Conservation (phyloP, 176 grass and related monocot species). For the Carex cristatella region DNA sequence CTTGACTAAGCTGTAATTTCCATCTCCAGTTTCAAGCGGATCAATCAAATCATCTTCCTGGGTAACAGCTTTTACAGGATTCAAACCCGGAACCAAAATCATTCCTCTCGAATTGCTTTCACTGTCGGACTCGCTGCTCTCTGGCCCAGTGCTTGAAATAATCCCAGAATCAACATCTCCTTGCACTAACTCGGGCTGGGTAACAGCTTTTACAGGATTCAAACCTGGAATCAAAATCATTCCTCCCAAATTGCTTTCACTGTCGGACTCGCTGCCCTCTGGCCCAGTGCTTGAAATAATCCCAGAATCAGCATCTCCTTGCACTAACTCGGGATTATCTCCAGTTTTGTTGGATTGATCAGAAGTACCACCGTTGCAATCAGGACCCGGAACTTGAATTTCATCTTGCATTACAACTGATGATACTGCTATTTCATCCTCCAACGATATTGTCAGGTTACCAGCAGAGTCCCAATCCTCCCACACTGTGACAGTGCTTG, state of each 20-base stretch:
- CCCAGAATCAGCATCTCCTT: background rate
- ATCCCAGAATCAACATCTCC: background rate
- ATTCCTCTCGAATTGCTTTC: background rate
- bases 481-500: conserved; percentile 41
- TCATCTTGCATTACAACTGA: background rate
- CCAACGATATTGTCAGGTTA: conserved; percentile 35
- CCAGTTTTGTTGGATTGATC: background rate
- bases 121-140: background rate
- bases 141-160: background rate
- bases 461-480: conserved; percentile 52
- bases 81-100: background rate
- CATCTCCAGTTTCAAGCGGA: background rate
- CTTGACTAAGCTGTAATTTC: background rate
- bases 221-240: background rate
- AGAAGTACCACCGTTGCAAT: background rate
- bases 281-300: background rate
- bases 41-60: background rate
- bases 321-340: background rate
- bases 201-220: background rate
- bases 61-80: background rate
- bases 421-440: background rate
- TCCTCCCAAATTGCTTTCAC: background rate
- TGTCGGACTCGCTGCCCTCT: background rate
- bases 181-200: background rate
- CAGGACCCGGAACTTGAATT: background rate